A percentile compares a stretch with the other conserved stretches of the same genome.
These are phyloP conservation scores for Mycena maculata DNA, from an alignment of 768 basidiomycete species.

Conservation along the genomic window DNA sequence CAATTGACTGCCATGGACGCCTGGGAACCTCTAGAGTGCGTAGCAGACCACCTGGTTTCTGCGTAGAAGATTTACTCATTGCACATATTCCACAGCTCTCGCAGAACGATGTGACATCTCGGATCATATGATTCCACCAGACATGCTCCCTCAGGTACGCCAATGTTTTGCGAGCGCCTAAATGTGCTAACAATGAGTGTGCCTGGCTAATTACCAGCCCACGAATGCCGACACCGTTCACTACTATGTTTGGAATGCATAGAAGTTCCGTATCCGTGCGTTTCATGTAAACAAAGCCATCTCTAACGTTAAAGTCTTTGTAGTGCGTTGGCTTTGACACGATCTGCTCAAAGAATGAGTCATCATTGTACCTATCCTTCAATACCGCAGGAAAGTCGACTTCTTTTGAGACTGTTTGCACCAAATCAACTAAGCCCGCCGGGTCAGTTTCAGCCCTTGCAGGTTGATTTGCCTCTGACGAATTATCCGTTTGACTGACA, in stretches of 20 bases:
- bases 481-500: too few relatives aligned
- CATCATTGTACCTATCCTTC: constrained; percentile 36
- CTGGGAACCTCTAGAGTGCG: background rate
- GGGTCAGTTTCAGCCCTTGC: too few relatives aligned
- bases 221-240: constrained; percentile 6
- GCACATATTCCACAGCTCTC: background rate
- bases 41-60: background rate
- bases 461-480: too few relatives aligned
- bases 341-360: constrained; percentile 43
- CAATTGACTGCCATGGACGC: background rate
- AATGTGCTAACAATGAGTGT: constrained; percentile 48
- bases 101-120: background rate
- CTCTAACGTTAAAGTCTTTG: constrained; percentile 37
- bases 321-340: constrained; percentile 33
- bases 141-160: constrained; percentile 17
- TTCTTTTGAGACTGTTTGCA: too few relatives aligned
- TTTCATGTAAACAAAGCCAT: constrained; percentile 37
- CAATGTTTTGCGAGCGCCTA: constrained; percentile 45
- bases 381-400: background rate
- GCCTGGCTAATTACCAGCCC: constrained; percentile 47
- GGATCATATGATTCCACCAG: background rate
- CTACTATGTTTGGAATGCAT: constrained; percentile 37
- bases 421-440: too few relatives aligned
- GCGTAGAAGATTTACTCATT: background rate
- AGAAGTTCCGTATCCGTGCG: background rate